Conservation (phyloP, 768 basidiomycete species). For the Lactarius quietus region DNA sequence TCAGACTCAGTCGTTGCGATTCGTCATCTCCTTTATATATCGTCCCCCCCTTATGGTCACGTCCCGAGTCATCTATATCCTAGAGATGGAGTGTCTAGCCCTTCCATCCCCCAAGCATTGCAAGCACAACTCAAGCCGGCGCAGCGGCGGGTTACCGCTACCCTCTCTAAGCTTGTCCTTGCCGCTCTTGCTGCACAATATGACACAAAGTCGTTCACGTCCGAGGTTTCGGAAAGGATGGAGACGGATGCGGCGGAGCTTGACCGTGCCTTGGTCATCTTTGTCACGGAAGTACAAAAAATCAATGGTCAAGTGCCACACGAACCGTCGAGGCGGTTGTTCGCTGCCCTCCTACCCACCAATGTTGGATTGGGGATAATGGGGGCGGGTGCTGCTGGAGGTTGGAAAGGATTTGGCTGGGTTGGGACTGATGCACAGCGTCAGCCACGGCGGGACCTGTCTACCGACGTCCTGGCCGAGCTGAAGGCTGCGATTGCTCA, state of each 20-base stretch:
- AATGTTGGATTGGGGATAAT: conserved; percentile 75
- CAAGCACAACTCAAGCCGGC: conserved; percentile 60
- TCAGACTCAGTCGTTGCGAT: conserved; percentile 63
- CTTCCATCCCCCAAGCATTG: conserved; percentile 42
- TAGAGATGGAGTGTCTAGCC: conserved; percentile 9
- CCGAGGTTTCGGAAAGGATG: conserved; percentile 65
- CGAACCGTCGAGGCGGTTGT: conserved; percentile 47
- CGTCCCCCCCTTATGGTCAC: conserved; percentile 56
- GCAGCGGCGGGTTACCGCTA: conserved; percentile 84
- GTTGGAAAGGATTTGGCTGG: conserved; percentile 87
- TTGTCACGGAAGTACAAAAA: conserved; percentile 67
- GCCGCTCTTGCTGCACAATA: conserved; percentile 88
- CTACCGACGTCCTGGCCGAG: conserved; percentile 50
- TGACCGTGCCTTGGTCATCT: conserved; percentile 64
- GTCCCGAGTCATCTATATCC: conserved; percentile 41
- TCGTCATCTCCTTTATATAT: conserved; percentile 70
- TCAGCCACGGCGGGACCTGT: conserved; percentile 41
- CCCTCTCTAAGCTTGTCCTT: conserved; percentile 83
- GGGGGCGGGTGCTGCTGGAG: conserved; percentile 70
- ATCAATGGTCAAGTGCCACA: conserved; percentile 39
- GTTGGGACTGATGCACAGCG: conserved; percentile 51
- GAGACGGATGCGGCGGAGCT: conserved; percentile 74
- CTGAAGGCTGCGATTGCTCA: conserved; percentile 45
- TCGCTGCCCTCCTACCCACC: conserved; percentile 55
- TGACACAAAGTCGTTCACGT: conserved; percentile 59